Conservation (phyloP, 331 rosid species). For the Malus hybrid region DNA sequence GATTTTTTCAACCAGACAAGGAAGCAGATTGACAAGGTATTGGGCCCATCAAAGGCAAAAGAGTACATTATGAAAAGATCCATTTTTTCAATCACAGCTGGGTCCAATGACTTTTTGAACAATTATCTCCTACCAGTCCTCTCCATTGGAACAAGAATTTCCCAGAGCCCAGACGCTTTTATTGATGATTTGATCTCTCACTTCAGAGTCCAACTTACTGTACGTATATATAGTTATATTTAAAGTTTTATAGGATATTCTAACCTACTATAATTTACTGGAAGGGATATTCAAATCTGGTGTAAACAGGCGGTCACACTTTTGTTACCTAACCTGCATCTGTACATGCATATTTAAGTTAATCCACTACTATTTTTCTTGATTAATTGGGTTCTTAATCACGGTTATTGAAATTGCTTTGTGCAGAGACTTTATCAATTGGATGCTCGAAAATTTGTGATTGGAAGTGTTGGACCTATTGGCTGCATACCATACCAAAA, state of each 20-base stretch:
- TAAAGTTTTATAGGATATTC: neutral
- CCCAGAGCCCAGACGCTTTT: constrained; percentile 64
- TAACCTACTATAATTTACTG: neutral
- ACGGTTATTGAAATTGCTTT: neutral
- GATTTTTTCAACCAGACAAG: constrained; percentile 79
- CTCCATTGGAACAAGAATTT: constrained; percentile 74
- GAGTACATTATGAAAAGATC: constrained; percentile 55
- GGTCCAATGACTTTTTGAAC: constrained; percentile 86
- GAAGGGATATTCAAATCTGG: neutral
- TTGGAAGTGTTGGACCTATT: constrained; percentile 83
- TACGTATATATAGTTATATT: constrained; percentile 5
- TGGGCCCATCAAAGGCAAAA: constrained; percentile 59
- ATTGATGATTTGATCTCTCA: constrained; percentile 65
- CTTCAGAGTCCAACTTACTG: constrained; percentile 63
- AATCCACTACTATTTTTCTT: neutral
- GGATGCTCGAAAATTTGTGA: constrained; percentile 81
- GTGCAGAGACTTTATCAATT: constrained; percentile 65
- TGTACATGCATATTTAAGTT: neutral
- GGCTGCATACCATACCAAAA: constrained; percentile 94
- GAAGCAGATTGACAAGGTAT: constrained; percentile 50
- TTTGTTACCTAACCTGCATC: neutral
- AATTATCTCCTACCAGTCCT: constrained; percentile 86
- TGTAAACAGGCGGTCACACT: neutral
- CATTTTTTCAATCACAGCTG: constrained; percentile 71
- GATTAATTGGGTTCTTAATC: neutral